Evolutionary conservation across 352 stramenopile genomes (phyloP), one percentile per base, ranked within the genome.

Genomic region (Phytophthora citrophthora): DNA sequence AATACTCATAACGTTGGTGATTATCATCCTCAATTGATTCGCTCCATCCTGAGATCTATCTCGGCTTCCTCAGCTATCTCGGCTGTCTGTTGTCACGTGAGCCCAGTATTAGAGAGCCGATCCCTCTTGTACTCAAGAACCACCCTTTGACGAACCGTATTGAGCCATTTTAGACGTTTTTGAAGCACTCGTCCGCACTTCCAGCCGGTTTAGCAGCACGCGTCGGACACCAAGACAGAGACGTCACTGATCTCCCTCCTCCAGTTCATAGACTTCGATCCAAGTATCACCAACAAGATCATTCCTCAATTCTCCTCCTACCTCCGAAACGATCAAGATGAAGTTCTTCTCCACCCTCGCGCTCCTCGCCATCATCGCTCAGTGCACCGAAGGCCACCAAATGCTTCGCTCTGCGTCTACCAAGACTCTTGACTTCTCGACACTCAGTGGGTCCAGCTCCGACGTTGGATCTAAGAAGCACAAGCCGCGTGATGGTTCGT

Each of bases 1-100:
- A 11, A 24, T 29, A 39, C 23, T 15, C 16, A 13, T 38, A 13
- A 38, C 16, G 7, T 32, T 32, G 39, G 15, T 64, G 46, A 49
- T 64, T 64, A 64, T 58, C 8, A 7, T 43, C 16, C 27, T 9
- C n/a, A 18, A 15, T 57, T 43, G 26, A 41, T n/a, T 39, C 15
- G 51, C 44, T 68, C 60, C 16, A 67, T 67, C 59, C 59, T 67
- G 50, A 67, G 43, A 68, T 63, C 36, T 53, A 68, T 68, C 53
- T 62, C 45, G 48, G 16, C 44, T 63, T 68, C 60, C 52, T 43
- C 44, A 63, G 38, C 51, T 62, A 68, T 68, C 60, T 63, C 60
- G 39, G 43, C 60, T 63, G 60, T 57, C 55, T 45, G 48, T 47
- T 47, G 15, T 16, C 15, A n/a, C 34, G 34, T 41, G 34, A 40